Evolutionary conservation across 768 basidiomycete genomes (phyloP).

Genomic region (Collybiopsis luxurians): DNA sequence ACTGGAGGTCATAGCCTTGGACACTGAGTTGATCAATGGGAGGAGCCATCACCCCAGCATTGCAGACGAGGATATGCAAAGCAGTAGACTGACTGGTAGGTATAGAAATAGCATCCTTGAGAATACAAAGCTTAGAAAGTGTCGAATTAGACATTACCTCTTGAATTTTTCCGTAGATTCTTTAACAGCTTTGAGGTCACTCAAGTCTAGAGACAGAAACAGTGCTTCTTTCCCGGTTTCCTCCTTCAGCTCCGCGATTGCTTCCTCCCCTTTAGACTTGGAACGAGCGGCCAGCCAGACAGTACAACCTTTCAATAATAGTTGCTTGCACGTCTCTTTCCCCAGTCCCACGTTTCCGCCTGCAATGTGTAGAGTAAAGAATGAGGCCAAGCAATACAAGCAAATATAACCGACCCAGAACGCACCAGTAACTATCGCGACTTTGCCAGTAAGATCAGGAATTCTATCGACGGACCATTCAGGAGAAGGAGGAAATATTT

Average conservation of each 20-base stretch:
- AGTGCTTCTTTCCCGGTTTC: constrained; percentile 18
- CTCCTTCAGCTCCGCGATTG: constrained; percentile 17
- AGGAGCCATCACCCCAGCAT: background rate
- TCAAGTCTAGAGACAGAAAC: constrained; percentile 25
- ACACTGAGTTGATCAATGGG: background rate
- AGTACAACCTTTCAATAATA: background rate
- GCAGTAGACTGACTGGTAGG: background rate
- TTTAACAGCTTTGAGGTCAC: constrained; percentile 22
- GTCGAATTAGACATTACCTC: constrained; percentile 2
- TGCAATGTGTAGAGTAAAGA: background rate
- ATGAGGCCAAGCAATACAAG: background rate
- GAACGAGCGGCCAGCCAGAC: background rate
- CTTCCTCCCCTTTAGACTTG: constrained; percentile 11
- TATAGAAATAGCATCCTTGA: too few species aligned
- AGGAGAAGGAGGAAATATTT: background rate
- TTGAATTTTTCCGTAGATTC: constrained; percentile 19
- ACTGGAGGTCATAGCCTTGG: background rate
- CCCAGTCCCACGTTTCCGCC: background rate
- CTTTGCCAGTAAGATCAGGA: constrained; percentile 2
- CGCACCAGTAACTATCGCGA: constrained; percentile 1
- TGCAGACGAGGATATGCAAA: background rate
- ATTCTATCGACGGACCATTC: background rate
- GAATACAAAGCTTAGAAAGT: background rate
- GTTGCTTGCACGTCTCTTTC: background rate
- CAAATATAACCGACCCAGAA: too few species aligned